Evolutionary conservation across 176 grass and related monocot genomes (phyloP).

Genomic region (Avena atlantica): DNA sequence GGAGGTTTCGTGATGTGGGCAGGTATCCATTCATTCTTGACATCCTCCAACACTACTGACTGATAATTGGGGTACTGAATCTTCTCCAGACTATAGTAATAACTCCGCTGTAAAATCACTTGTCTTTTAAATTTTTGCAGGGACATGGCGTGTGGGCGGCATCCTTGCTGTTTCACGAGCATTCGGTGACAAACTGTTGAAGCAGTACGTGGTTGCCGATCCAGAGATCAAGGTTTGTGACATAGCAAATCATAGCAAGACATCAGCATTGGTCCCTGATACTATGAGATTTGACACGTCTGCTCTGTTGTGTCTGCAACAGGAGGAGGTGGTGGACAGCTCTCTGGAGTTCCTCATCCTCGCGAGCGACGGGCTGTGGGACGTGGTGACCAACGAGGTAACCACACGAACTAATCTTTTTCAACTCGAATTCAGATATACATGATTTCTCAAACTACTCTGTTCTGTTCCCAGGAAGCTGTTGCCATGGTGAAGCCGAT

Average conservation of each 20-base stretch:
- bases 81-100: no score
- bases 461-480: conserved; percentile 53
- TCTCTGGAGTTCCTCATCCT: conserved; percentile 94
- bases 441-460: neutral
- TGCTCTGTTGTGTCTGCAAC: neutral
- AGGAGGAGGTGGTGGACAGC: conserved; percentile 83
- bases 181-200: conserved; percentile 88
- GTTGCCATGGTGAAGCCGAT: conserved; percentile 83
- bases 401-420: no score
- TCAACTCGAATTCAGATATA: no score
- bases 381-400: conserved; percentile 75
- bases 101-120: no score
- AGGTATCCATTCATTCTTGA: no score
- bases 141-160: conserved; percentile 90
- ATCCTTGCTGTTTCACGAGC: conserved; percentile 89
- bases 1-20: conserved; percentile 98
- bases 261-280: neutral
- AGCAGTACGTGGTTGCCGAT: conserved; percentile 92
- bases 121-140: neutral
- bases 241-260: neutral
- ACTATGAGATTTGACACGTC: neutral
- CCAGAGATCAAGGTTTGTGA: conserved; percentile 85
- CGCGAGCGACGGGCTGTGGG: conserved; percentile 89
- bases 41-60: no score
- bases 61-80: no score